phyloP scores from a whole-genome alignment of 805 yeast species.

The Candida quercuum region DNA sequence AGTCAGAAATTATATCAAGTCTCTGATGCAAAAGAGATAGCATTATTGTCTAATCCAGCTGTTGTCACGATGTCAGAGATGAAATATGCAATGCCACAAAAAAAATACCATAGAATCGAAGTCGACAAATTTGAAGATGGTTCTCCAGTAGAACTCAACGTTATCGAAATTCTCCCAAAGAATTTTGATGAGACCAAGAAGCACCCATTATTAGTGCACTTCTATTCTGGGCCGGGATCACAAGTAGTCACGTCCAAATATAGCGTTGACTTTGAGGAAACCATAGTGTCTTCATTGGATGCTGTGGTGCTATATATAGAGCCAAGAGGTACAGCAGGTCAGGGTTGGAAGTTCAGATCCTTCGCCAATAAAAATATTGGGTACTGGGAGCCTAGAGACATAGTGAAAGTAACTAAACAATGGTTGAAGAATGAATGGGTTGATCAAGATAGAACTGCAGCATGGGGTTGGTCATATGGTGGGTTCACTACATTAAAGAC shows the following conservation, averaged over 20 bases:
- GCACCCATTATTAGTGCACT: constrained; percentile 83
- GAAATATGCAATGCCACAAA: constrained; percentile 50
- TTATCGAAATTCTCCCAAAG: constrained; percentile 71
- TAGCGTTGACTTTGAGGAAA: constrained; percentile 61
- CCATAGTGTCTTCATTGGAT: constrained; percentile 67
- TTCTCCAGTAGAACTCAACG: constrained; percentile 45
- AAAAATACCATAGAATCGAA: constrained; percentile 41
- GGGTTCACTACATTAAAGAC: constrained; percentile 91
- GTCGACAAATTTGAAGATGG: constrained; percentile 40
- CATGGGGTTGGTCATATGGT: constrained; percentile 99
- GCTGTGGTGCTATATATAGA: constrained; percentile 91
- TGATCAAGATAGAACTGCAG: constrained; percentile 60
- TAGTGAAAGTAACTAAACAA: constrained; percentile 67
- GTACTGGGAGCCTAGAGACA: constrained; percentile 79
- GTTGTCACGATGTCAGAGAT: constrained; percentile 7
- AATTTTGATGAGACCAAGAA: constrained; percentile 49
- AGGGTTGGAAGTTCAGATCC: constrained; percentile 72
- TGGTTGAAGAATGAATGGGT: constrained; percentile 51
- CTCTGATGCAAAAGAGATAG: constrained; percentile 15
- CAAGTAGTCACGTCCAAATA: constrained; percentile 67
- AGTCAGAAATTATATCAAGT: constrained; percentile 61
- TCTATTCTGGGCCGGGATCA: constrained; percentile 97
- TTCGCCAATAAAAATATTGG: constrained; percentile 80
- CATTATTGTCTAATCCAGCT: constrained; percentile 7
- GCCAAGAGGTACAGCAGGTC: constrained; percentile 94